phyloP scores from a whole-genome alignment of 805 yeast species.

The Spathaspora sp. region DNA sequence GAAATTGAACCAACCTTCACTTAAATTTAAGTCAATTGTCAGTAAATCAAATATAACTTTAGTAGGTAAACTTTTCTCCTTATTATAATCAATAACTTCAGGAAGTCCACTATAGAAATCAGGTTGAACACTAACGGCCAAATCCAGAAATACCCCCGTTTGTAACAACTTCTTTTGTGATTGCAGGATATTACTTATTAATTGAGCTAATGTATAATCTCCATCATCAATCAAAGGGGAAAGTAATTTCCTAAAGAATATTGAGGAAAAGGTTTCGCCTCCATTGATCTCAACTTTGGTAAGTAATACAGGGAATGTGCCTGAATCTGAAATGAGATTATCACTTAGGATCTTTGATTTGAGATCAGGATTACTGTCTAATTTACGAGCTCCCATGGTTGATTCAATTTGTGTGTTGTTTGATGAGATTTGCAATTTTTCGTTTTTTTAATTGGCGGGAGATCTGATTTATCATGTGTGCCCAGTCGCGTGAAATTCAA shows the following conservation, averaged over 20 bases:
- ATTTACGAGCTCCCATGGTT: background rate
- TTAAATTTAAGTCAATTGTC: slow-evolving; percentile 34
- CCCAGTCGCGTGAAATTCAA: no score
- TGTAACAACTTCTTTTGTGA: slow-evolving; percentile 33
- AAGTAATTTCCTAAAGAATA: slow-evolving; percentile 44
- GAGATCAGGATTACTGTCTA: slow-evolving; percentile 12
- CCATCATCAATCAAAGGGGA: slow-evolving; percentile 38
- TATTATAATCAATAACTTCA: slow-evolving; percentile 23
- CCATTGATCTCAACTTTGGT: slow-evolving; percentile 37
- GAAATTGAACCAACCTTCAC: slow-evolving; percentile 31
- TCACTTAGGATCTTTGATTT: slow-evolving; percentile 21
- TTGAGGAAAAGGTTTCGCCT: slow-evolving; percentile 42
- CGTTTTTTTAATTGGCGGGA: background rate
- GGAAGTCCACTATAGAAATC: slow-evolving; percentile 31
- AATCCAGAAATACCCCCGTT: slow-evolving; percentile 44
- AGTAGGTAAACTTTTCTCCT: slow-evolving; percentile 42
- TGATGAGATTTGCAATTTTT: background rate
- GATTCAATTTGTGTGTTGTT: background rate
- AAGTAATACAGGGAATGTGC: slow-evolving; percentile 33
- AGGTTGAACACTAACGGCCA: slow-evolving; percentile 37
- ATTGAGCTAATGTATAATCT: slow-evolving; percentile 41
- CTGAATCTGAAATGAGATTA: slow-evolving; percentile 26
- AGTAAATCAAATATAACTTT: slow-evolving; percentile 40
- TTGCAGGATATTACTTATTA: slow-evolving; percentile 28
- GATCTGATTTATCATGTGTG: background rate